These are phyloP conservation scores for Globisporangium spiculum DNA, from an alignment of 352 stramenopile species.

Conservation along the genomic window DNA sequence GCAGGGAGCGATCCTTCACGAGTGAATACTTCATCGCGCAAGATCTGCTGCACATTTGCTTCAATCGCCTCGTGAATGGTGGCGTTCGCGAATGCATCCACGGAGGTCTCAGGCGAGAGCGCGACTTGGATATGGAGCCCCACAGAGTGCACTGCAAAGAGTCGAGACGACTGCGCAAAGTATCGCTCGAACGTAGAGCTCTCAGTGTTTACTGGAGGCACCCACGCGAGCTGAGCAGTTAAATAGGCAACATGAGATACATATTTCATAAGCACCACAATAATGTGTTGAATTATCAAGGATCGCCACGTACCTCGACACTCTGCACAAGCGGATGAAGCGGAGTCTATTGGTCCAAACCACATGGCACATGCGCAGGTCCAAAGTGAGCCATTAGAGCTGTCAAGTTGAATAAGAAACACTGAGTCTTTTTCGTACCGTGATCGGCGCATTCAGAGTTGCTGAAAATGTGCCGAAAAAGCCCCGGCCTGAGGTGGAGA, in stretches of 20 bases:
- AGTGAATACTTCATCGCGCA: constrained; percentile 24
- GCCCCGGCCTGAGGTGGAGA: constrained; percentile 25
- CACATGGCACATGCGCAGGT: no score
- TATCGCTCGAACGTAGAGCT: constrained; percentile 42
- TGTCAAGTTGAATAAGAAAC: not conserved
- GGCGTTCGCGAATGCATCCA: constrained; percentile 17
- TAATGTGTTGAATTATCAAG: not conserved
- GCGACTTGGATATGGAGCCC: constrained; percentile 34
- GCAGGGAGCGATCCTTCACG: constrained; percentile 7
- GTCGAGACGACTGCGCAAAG: constrained; percentile 23
- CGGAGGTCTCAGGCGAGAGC: not conserved
- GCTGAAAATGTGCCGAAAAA: constrained; percentile 27
- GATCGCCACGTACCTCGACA: constrained; percentile 29
- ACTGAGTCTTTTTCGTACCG: constrained; percentile 14
- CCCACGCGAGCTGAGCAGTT: constrained; percentile 32
- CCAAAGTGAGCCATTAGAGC: not conserved
- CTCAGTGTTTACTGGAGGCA: constrained; percentile 15
- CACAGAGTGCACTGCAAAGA: constrained; percentile 24
- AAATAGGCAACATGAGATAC: no score
- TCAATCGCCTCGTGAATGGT: constrained; percentile 29
- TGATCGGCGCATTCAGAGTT: constrained; percentile 12
- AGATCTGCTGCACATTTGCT: constrained; percentile 26
- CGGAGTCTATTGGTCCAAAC: not conserved
- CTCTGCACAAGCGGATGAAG: constrained; percentile 34
- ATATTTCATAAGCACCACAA: not conserved